Evolutionary conservation across 345 rosid species (phyloP), one percentile per base, ranked within the genome.

Genomic region (Brassica incana): DNA sequence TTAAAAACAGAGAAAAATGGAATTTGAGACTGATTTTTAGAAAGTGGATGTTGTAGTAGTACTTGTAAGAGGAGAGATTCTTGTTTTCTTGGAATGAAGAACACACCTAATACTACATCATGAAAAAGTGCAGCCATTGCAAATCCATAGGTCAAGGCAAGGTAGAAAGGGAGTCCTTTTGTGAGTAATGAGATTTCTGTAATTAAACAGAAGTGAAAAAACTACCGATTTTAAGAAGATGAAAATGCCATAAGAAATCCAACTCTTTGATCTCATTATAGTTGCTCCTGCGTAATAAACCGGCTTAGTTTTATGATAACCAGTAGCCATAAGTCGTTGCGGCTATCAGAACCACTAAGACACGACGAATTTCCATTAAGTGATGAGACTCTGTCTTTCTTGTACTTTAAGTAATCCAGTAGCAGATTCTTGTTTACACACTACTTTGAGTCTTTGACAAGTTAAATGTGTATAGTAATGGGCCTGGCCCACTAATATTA

Each of bases 121-220:
- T 77, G 77, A 52, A 77, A 40, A 9, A 80, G 25, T 40, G 83
- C 73, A 58, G 56, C 59, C 80, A 71, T 76, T 70, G 69, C 76
- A 66, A 80, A 80, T 38, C 77, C 83, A 76, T 80, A 80, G 52
- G 80, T 80, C 11, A 80, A 80, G 61, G 73, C 73, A 65, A 80
- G 77, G 62, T 69, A 65, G 45, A 76, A 80, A 56, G 77, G 77
- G 1, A 65, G 70, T 36, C 73, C 77, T 15, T 62, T 71, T 52
- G 80, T 75, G 56, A 76, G 73, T 43, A 59, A 29, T 8, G 76
- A 70, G n/a, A n/a, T n/a, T n/a, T n/a, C n/a, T n/a, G n/a, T n/a
- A n/a, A n/a, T n/a, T n/a, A n/a, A n/a, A n/a, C n/a, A n/a, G n/a
- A n/a, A n/a, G n/a, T n/a, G n/a, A n/a, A n/a, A n/a, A n/a, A n/a